Conservation (phyloP, 2,329 filamentous ascomycete species). For the Shiraia sp. region DNA sequence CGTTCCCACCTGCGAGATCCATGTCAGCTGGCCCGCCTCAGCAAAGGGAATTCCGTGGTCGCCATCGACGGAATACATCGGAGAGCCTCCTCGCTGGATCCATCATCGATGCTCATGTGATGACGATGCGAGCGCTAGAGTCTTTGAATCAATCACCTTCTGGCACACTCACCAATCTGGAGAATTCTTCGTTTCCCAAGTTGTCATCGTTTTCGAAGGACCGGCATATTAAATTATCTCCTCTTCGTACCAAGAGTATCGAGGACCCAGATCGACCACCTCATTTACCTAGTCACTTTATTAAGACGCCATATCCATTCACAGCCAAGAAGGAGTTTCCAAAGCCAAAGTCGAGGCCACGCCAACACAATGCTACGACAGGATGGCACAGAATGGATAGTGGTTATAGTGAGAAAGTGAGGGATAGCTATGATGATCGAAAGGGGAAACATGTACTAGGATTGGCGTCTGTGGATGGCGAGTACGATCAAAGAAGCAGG, state of each 20-base stretch:
- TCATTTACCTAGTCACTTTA: constrained; percentile 27
- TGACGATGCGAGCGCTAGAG: constrained; percentile 34
- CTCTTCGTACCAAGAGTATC: constrained; percentile 10
- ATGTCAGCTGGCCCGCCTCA: background rate
- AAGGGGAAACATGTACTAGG: constrained; percentile 31
- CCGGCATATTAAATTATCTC: constrained; percentile 21
- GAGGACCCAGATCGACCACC: constrained; percentile 19
- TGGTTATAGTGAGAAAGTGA: constrained; percentile 2
- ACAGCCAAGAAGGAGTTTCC: constrained; percentile 31
- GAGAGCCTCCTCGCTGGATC: constrained; percentile 33
- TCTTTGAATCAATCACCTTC: constrained; percentile 17
- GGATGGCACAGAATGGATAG: constrained; percentile 9
- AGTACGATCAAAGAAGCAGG: constrained; percentile 19
- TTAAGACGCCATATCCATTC: constrained; percentile 34
- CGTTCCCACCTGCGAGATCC: constrained; percentile 4
- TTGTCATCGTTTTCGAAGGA: constrained; percentile 18
- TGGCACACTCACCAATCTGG: constrained; percentile 9
- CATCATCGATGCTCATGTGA: constrained; percentile 34
- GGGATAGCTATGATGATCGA: constrained; percentile 11
- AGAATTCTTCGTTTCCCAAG: constrained; percentile 13
- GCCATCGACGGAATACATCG: constrained; percentile 25
- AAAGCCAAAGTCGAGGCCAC: constrained; percentile 20
- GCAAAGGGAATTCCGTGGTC: constrained; percentile 3
- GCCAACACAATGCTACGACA: constrained; percentile 4
- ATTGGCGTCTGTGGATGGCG: constrained; percentile 13